Evolutionary conservation across 2,329 filamentous ascomycete species (phyloP).

Genomic region (Aspergillus quadrilineatus): DNA sequence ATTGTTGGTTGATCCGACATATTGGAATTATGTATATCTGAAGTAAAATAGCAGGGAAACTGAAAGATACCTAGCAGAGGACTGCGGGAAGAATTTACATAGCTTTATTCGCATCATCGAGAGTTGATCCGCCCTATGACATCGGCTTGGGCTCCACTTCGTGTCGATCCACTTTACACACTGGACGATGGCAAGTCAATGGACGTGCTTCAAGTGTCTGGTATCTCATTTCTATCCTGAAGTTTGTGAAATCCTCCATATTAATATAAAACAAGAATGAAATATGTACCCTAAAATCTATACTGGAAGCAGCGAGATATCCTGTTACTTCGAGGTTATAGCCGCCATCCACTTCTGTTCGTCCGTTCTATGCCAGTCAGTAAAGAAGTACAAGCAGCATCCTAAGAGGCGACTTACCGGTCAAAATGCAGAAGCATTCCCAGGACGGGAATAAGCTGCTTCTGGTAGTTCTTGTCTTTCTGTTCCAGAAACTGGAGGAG

Average conservation of each 20-base stretch:
- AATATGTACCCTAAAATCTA: slow-evolving; percentile 20
- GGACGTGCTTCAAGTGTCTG: background rate
- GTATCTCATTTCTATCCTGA: slow-evolving; percentile 2
- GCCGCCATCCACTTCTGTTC: slow-evolving; percentile 85
- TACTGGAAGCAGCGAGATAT: background rate
- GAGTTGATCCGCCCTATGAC: slow-evolving; percentile 3
- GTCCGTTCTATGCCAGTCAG: slow-evolving; percentile 56
- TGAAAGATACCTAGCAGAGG: background rate
- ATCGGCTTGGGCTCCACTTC: slow-evolving; percentile 8
- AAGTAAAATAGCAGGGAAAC: background rate
- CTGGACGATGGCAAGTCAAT: background rate
- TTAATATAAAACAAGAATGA: slow-evolving; percentile 15
- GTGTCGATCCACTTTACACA: background rate
- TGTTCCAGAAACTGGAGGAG: slow-evolving; percentile 66
- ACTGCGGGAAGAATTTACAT: background rate
- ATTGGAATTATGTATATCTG: background rate
- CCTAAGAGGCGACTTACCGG: slow-evolving; percentile 44
- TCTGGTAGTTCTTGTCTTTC: slow-evolving; percentile 66
- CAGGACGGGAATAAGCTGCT: slow-evolving; percentile 64
- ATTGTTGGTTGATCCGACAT: slow-evolving; percentile 41
- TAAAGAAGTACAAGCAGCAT: slow-evolving; percentile 7
- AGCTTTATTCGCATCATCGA: too few species aligned
- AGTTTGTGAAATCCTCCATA: slow-evolving; percentile 3
- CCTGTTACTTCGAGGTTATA: slow-evolving; percentile 55
- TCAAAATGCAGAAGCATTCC: slow-evolving; percentile 67